phyloP scores from a whole-genome alignment of 805 yeast species.

The Candida ortonii region DNA sequence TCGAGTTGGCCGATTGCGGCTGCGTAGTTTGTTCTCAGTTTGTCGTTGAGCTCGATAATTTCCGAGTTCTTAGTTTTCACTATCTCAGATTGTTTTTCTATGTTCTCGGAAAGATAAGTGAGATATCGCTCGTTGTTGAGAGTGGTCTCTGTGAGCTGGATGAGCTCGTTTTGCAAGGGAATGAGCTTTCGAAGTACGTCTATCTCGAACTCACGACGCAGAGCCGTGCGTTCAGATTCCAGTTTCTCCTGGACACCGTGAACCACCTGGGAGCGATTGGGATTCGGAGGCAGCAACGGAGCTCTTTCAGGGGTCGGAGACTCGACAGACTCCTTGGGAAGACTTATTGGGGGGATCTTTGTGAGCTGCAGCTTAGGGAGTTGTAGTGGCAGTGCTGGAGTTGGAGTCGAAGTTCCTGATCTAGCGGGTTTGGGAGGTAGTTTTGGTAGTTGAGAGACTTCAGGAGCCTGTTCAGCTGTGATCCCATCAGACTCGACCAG shows the following conservation, averaged over 20 bases:
- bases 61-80: slow-evolving; percentile 14
- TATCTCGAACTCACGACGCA: slow-evolving; percentile 10
- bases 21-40: slow-evolving; percentile 26
- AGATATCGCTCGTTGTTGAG: slow-evolving; percentile 18
- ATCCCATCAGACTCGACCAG: slow-evolving; percentile 3
- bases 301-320: slow-evolving; percentile 10
- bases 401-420: not conserved
- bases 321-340: slow-evolving; percentile 14
- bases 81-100: slow-evolving; percentile 26
- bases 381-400: slow-evolving; percentile 3
- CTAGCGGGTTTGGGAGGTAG: slow-evolving; percentile 12
- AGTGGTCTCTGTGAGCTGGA: slow-evolving; percentile 19
- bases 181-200: slow-evolving; percentile 8
- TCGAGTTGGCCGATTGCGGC: slow-evolving; percentile 36
- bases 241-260: slow-evolving; percentile 10
- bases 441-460: slow-evolving; percentile 5
- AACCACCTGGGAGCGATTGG: slow-evolving; percentile 19
- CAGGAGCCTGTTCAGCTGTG: slow-evolving; percentile 4
- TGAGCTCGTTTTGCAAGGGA: slow-evolving; percentile 18
- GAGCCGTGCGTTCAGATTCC: slow-evolving; percentile 6
- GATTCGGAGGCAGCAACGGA: slow-evolving; percentile 31
- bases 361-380: slow-evolving; percentile 8
- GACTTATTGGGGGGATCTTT: slow-evolving; percentile 7
- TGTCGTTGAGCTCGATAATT: slow-evolving; percentile 14
- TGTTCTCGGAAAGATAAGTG: slow-evolving; percentile 12